Base-by-base conservation (phyloP, 768 basidiomycete genomes). In the Mycena chlorophos region DNA sequence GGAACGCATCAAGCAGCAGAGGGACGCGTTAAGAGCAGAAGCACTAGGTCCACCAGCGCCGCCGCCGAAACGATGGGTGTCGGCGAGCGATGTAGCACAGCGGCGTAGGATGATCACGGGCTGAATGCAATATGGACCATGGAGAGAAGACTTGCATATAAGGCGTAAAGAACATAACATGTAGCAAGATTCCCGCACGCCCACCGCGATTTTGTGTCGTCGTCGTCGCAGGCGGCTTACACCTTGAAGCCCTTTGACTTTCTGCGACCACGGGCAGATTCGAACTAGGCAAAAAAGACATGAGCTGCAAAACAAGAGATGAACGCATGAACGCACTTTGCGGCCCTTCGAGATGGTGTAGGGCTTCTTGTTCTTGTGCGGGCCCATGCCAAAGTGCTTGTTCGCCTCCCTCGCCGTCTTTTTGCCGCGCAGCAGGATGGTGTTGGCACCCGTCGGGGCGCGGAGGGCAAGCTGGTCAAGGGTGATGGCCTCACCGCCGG, bases 301-400 rank as follows among this genome's bases (percentile, higher is more conserved):
- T 1, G 31, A 19, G 22, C 8, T 23, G 6, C 3, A n/a, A 3
- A 8, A 16, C 8, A 38, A 8, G 4, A 14, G 40, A 42, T 42
- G n/a, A n/a, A n/a, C n/a, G 31, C 31, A 8, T 29, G 13, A 5
- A 27, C 74, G 38, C 66, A 88, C 87, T 77, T 97, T 98, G 85
- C 95, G 91, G 60, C 97, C 96, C 81, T 96, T 97, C 71, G 93
- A 94, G 68, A 78, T 81, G 45, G 94, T 91, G 79, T 94, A 90
- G 46, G 97, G 97, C 79, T 95, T 97, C 84, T 96, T 98, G 88
- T 97, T 81, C 78, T 98, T 93, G 87, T 95, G 92, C 54, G 94
- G 94, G 63, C 88, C 92, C 91, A 92, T 92, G 76, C 96, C 96
- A 73, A 98, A 98, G 84, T 98, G 96, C 75, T 92, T 94, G 80